Percentiles rank a stretch among this genome's conserved stretches.
phyloP scores from a whole-genome alignment of 2,329 filamentous ascomycete genomes.

The Phoma sp. region DNA sequence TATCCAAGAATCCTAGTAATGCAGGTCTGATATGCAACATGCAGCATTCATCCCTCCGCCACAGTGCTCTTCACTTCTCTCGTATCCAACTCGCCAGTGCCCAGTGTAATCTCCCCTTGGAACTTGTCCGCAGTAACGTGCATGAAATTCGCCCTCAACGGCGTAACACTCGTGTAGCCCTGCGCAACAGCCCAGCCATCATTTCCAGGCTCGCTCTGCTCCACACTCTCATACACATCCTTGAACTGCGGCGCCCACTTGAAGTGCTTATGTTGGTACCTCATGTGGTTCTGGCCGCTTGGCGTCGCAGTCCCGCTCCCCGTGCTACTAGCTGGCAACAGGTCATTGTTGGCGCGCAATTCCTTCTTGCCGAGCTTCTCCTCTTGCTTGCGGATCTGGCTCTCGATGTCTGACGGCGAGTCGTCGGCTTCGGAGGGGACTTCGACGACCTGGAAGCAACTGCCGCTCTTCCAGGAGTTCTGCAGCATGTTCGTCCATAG shows the following conservation, averaged over 20 bases:
- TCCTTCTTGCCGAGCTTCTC: constrained; percentile 55
- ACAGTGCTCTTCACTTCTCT: neutral
- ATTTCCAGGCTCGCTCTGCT: constrained; percentile 78
- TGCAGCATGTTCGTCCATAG: constrained; percentile 88
- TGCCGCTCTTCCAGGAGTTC: constrained; percentile 86
- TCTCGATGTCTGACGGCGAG: constrained; percentile 71
- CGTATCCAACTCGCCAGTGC: neutral
- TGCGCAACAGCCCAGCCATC: constrained; percentile 94
- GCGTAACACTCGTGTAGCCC: constrained; percentile 88
- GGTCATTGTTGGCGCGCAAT: constrained; percentile 34
- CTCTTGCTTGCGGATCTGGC: constrained; percentile 73
- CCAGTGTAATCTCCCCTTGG: constrained; percentile 43
- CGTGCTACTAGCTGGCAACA: constrained; percentile 23
- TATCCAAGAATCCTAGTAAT: neutral
- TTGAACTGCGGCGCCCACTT: constrained; percentile 90
- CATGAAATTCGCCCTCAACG: constrained; percentile 91
- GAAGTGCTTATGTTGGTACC: constrained; percentile 84
- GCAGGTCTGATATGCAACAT: neutral
- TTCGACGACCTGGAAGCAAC: constrained; percentile 84
- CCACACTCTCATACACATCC: constrained; percentile 88
- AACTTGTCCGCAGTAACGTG: constrained; percentile 54
- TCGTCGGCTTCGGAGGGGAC: constrained; percentile 68
- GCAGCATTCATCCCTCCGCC: neutral
- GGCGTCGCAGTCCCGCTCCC: constrained; percentile 44
- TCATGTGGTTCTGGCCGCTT: constrained; percentile 43